Evolutionary conservation across 2,329 filamentous ascomycete species (phyloP), one percentile per base, ranked within the genome.

Genomic region (Clarireedia sp.): DNA sequence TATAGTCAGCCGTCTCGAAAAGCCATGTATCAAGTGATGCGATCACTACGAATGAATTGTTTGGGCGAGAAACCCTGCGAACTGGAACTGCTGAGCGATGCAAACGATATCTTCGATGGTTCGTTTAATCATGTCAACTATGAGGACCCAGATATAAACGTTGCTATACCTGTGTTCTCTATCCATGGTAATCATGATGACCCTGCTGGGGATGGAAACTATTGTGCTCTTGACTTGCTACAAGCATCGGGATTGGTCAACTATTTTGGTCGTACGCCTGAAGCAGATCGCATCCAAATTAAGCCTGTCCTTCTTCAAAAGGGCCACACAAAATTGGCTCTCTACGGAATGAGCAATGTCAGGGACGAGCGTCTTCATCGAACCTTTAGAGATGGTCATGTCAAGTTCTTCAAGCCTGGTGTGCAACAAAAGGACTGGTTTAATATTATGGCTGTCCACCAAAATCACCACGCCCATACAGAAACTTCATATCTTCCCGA

Each of bases 151-250:
- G 90, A 99, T 65, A 96, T 99, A 71, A 99, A 99, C 66, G 83
- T 99, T 58, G 89, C 91, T 1, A 96, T 97, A 55, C 94, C 94
- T 0, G 90, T 99, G 26, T 99, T 99, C 69, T 96, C 92, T 0
- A 99, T 99, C 41, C 95, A 99, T 66, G 94, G 94, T 46, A 99
- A 99, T 67, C 94, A 99, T 69, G 94, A 99, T 67, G 94, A 99
- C 68, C 94, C 94, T 0, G 95, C 91, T n/a, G 94, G 94, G 9
- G 91, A 96, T 66, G 94, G 91, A 10, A 89, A 95, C 68, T 86
- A 87, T 61, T 95, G 94, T 60, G 91, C 92, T 0, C 78, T 99
- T 10, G 94, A 99, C 69, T 73, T 99, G 16, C 78, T 99, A 3
- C 90, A 97, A 69, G 86, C 94, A 1, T 90, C 91, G 0, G 94